Evolutionary conservation across 768 basidiomycete genomes (phyloP).

Genomic region (Mycena maculata): DNA sequence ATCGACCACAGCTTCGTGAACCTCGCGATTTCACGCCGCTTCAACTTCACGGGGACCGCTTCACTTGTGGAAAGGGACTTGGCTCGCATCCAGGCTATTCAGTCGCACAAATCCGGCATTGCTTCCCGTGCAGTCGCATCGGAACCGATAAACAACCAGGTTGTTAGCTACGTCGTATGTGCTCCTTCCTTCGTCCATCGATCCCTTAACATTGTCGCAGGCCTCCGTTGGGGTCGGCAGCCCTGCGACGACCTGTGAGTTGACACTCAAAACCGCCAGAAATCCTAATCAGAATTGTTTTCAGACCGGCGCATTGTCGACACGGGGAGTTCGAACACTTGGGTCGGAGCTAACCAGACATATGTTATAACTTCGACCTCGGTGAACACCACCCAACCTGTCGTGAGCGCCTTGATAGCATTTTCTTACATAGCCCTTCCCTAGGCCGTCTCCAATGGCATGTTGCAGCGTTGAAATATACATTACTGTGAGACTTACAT

Average conservation of each 20-base stretch:
- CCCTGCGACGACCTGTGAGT: constrained; percentile 64
- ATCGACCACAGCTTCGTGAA: constrained; percentile 54
- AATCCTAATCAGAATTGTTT: not conserved
- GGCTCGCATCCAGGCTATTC: constrained; percentile 60
- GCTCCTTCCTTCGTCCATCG: constrained; percentile 13
- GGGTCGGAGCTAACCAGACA: constrained; percentile 64
- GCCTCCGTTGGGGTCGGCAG: constrained; percentile 63
- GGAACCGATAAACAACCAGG: constrained; percentile 51
- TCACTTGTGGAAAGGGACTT: constrained; percentile 65
- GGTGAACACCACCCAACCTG: constrained; percentile 54
- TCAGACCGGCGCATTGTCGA: constrained; percentile 69
- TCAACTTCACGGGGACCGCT: constrained; percentile 62
- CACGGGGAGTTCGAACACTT: constrained; percentile 77
- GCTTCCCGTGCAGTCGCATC: constrained; percentile 55
- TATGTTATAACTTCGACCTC: constrained; percentile 66
- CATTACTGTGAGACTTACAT: too few relatives aligned
- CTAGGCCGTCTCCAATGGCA: constrained; percentile 70
- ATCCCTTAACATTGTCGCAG: not conserved
- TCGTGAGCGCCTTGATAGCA: constrained; percentile 59
- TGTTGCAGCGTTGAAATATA: too few relatives aligned
- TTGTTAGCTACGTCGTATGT: constrained; percentile 33
- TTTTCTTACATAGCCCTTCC: too few relatives aligned
- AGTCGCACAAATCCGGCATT: constrained; percentile 45
- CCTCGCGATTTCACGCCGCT: constrained; percentile 62
- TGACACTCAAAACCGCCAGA: not conserved